These are phyloP conservation scores for Trichophyton schoenleinii DNA, from an alignment of 2,329 filamentous ascomycete species.

Conservation along the genomic window DNA sequence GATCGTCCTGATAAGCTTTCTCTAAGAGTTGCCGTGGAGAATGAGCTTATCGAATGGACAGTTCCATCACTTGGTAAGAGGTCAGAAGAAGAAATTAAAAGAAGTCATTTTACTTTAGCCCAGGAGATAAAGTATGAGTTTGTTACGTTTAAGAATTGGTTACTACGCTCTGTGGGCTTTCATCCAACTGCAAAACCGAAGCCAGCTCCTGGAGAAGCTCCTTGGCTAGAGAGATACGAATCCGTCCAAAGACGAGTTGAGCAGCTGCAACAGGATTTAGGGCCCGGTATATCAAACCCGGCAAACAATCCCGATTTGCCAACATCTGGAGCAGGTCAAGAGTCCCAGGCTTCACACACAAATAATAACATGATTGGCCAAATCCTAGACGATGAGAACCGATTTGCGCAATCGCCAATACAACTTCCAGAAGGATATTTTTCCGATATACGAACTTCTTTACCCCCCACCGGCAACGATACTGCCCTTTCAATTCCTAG, in stretches of 20 bases:
- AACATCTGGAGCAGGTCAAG: background rate
- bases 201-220: conserved; percentile 12
- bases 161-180: conserved; percentile 22
- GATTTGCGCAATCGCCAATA: conserved; percentile 28
- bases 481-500: conserved; percentile 1
- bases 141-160: conserved; percentile 20
- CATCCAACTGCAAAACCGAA: conserved; percentile 10
- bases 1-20: conserved; percentile 30
- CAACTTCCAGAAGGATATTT: conserved; percentile 24
- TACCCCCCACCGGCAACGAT: background rate
- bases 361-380: conserved; percentile 9
- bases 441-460: conserved; percentile 13
- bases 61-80: conserved; percentile 29
- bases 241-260: conserved; percentile 22
- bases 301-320: background rate
- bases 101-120: conserved; percentile 24
- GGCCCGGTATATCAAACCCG: background rate
- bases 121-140: conserved; percentile 30
- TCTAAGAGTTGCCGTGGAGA: conserved; percentile 31
- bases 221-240: conserved; percentile 18
- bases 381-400: conserved; percentile 24
- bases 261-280: conserved; percentile 16
- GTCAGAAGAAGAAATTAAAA: conserved; percentile 29
- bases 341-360: conserved; percentile 8
- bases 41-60: conserved; percentile 34